phyloP scores from a whole-genome alignment of 495 filamentous ascomycete species.

The Penicillium argentinense region DNA sequence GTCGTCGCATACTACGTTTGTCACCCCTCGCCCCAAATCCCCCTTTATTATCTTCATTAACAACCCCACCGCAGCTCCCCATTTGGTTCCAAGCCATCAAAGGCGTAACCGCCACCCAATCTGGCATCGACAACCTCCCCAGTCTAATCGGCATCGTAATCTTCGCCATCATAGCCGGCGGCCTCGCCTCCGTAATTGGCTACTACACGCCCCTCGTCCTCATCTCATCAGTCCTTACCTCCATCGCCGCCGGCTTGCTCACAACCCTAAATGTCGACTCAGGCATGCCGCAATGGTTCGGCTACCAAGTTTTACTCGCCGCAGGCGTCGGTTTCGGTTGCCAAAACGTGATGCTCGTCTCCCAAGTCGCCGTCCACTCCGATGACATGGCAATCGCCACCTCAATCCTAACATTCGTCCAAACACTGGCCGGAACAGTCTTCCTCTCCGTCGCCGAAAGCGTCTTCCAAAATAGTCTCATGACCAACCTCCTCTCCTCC shows the following conservation, averaged over 20 bases:
- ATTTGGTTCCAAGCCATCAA: constrained; percentile 42
- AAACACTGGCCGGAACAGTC: constrained; percentile 64
- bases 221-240: constrained; percentile 48
- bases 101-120: constrained; percentile 23
- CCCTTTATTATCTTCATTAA: not conserved
- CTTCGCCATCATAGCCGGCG: constrained; percentile 16
- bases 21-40: not conserved
- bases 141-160: constrained; percentile 22
- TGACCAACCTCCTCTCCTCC: constrained; percentile 48
- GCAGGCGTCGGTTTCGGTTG: constrained; percentile 24
- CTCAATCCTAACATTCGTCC: constrained; percentile 61
- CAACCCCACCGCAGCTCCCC: constrained; percentile 24
- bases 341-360: constrained; percentile 53
- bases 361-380: constrained; percentile 59
- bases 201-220: constrained; percentile 58
- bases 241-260: constrained; percentile 58
- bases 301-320: constrained; percentile 28
- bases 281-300: constrained; percentile 18
- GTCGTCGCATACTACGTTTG: constrained; percentile 23
- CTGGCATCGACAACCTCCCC: constrained; percentile 31
- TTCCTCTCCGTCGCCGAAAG: constrained; percentile 72
- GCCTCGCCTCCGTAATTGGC: constrained; percentile 19
- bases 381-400: constrained; percentile 63
- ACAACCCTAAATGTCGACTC: constrained; percentile 21
- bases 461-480: constrained; percentile 66